These are phyloP conservation scores for Athelia sp. DNA, from an alignment of 1,284 basidiomycete species.

Conservation along the genomic window DNA sequence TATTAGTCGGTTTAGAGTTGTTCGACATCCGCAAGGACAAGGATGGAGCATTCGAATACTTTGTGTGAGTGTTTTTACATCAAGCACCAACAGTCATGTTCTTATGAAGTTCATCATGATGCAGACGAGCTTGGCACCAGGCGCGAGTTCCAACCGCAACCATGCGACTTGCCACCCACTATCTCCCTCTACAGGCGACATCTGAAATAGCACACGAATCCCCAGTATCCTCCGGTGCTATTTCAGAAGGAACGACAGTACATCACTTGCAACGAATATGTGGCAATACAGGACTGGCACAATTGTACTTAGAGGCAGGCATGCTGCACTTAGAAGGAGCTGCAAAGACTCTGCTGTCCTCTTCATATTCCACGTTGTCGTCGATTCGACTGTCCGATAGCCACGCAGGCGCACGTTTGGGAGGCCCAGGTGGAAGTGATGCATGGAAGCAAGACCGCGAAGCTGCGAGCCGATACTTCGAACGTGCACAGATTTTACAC, in stretches of 20 bases:
- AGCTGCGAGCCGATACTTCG: constrained; percentile 62
- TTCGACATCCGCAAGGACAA: constrained; percentile 67
- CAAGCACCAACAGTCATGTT: constrained; percentile 4
- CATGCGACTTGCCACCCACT: constrained; percentile 68
- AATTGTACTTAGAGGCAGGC: constrained; percentile 71
- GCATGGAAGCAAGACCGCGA: constrained; percentile 69
- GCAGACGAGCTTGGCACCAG: constrained; percentile 77
- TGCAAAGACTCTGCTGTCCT: constrained; percentile 58
- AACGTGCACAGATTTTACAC: constrained; percentile 53
- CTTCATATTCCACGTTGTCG: constrained; percentile 67
- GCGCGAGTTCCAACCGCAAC: constrained; percentile 67
- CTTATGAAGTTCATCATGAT: constrained; percentile 5
- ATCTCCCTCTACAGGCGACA: constrained; percentile 50
- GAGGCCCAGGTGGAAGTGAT: constrained; percentile 49
- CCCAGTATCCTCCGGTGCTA: constrained; percentile 32
- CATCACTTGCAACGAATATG: constrained; percentile 66
- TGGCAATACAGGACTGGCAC: constrained; percentile 55
- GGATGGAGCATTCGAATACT: constrained; percentile 74
- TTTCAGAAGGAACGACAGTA: constrained; percentile 39
- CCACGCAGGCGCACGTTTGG: constrained; percentile 22
- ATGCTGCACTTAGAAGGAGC: constrained; percentile 72
- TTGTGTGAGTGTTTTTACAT: constrained; percentile 60
- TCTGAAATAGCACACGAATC: constrained; percentile 26
- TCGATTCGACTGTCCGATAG: constrained; percentile 60
- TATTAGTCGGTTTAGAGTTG: constrained; percentile 61